These are phyloP conservation scores for Fonsecaea monophora DNA, from an alignment of 2,329 filamentous ascomycete genomes.

Conservation along the genomic window DNA sequence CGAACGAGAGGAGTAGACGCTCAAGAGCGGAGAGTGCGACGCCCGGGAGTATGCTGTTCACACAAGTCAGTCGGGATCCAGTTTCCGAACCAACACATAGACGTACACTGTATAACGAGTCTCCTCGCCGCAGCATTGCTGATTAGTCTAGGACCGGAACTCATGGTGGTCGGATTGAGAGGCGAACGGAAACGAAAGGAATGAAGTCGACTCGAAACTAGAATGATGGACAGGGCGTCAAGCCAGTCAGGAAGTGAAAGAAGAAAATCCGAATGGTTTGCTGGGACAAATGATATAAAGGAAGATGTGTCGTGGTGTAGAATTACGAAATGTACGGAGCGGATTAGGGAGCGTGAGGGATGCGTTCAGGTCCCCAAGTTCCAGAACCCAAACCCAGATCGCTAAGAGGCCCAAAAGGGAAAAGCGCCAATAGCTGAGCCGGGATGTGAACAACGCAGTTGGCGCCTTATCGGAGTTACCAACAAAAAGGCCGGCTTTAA, in stretches of 20 bases:
- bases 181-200: conserved; percentile 15
- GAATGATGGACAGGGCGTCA: conserved; percentile 11
- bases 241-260: conserved; percentile 3
- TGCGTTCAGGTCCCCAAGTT: conserved; percentile 1
- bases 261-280: conserved; percentile 24
- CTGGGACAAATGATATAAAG: conserved; percentile 25
- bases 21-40: conserved; percentile 26
- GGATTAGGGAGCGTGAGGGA: conserved; percentile 16
- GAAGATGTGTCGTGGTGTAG: conserved; percentile 14
- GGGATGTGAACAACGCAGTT: background rate
- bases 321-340: conserved; percentile 13
- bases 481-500: conserved; percentile 1
- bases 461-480: conserved; percentile 14
- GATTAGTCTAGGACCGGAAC: conserved; percentile 40
- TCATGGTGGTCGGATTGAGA: conserved; percentile 31
- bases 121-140: conserved; percentile 39
- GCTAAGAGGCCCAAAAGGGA: conserved; percentile 2
- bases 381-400: conserved; percentile 9
- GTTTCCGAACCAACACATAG: background rate
- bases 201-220: conserved; percentile 4
- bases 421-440: background rate
- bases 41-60: conserved; percentile 32
- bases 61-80: conserved; percentile 19
- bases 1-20: conserved; percentile 28
- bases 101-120: conserved; percentile 35